Evolutionary conservation across 164 flowering plant species (phyloP).

Genomic region (Nymphaea thermarum): DNA sequence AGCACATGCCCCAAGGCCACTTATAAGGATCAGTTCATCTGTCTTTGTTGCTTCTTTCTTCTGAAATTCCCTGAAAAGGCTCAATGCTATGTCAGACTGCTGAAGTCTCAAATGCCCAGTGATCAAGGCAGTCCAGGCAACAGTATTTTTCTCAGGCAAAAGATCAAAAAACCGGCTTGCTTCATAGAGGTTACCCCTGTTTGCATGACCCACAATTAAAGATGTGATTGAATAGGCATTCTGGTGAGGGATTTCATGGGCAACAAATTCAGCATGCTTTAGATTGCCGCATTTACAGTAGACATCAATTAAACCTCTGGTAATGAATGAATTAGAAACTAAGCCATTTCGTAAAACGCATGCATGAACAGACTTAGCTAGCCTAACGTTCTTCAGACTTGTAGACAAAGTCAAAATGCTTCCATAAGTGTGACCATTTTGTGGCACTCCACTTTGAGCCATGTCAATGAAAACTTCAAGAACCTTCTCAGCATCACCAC

Average conservation of each 20-base stretch:
- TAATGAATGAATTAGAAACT: conserved; percentile 39
- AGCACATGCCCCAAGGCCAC: conserved; percentile 47
- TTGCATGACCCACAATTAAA: conserved; percentile 52
- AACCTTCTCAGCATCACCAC: conserved; percentile 32
- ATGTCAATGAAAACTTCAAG: conserved; percentile 38
- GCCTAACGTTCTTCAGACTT: conserved; percentile 24
- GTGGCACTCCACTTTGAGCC: conserved; percentile 30
- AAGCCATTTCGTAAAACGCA: conserved; percentile 40
- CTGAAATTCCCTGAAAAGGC: conserved; percentile 35
- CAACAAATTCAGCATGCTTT: conserved; percentile 46
- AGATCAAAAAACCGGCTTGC: conserved; percentile 58
- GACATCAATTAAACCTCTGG: conserved; percentile 57
- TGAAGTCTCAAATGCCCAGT: conserved; percentile 50
- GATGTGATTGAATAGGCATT: conserved; percentile 43
- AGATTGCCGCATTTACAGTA: conserved; percentile 67
- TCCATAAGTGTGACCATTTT: conserved; percentile 53
- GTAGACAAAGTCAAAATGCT: conserved; percentile 55
- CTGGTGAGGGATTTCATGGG: conserved; percentile 10
- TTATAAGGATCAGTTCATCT: conserved; percentile 41
- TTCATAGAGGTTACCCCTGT: conserved; percentile 44
- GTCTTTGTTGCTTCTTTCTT: conserved; percentile 14
- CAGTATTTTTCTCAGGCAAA: conserved; percentile 39
- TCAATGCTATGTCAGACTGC: conserved; percentile 42
- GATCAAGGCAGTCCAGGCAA: conserved; percentile 67
- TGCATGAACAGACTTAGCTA: conserved; percentile 61